Conservation (phyloP, 257 asterid genomes). For the Ballota nigra region DNA sequence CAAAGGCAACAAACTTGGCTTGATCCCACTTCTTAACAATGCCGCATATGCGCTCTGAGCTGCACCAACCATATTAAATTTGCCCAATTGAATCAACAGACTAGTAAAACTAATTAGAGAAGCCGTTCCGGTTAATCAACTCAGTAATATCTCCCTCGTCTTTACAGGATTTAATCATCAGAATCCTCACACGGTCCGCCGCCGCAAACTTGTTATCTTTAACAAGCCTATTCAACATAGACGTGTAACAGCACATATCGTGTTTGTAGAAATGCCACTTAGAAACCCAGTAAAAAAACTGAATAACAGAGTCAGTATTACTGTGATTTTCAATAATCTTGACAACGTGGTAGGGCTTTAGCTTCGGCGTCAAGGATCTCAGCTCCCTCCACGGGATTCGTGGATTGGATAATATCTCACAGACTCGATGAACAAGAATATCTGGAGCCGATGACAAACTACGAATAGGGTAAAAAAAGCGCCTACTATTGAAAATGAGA, state of each 20-base stretch:
- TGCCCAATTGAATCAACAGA: slow-evolving; percentile 80
- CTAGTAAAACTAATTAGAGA: slow-evolving; percentile 62
- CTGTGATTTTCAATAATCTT: slow-evolving; percentile 41
- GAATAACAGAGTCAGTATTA: slow-evolving; percentile 50
- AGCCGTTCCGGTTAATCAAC: slow-evolving; percentile 41
- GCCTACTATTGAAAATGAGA: background rate
- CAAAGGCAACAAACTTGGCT: slow-evolving; percentile 65
- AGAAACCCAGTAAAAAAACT: slow-evolving; percentile 82
- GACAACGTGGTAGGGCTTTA: slow-evolving; percentile 63
- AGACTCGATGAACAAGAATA: slow-evolving; percentile 43
- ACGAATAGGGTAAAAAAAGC: slow-evolving; percentile 25
- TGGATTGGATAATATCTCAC: slow-evolving; percentile 53
- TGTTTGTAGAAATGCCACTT: slow-evolving; percentile 77
- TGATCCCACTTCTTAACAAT: slow-evolving; percentile 51
- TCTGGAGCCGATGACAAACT: slow-evolving; percentile 39
- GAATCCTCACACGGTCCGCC: slow-evolving; percentile 76
- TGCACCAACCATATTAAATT: slow-evolving; percentile 59
- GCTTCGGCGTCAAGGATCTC: slow-evolving; percentile 43
- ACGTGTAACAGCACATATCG: slow-evolving; percentile 63
- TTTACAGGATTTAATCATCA: slow-evolving; percentile 68
- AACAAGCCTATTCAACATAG: slow-evolving; percentile 78
- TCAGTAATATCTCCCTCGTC: slow-evolving; percentile 52
- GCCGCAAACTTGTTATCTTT: slow-evolving; percentile 47
- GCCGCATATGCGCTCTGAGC: slow-evolving; percentile 54
- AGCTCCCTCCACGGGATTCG: slow-evolving; percentile 66